Percentiles rank a stretch among this genome's conserved stretches.
Conservation (phyloP, 164 flowering plant genomes). For the Liquidambar formosana region DNA sequence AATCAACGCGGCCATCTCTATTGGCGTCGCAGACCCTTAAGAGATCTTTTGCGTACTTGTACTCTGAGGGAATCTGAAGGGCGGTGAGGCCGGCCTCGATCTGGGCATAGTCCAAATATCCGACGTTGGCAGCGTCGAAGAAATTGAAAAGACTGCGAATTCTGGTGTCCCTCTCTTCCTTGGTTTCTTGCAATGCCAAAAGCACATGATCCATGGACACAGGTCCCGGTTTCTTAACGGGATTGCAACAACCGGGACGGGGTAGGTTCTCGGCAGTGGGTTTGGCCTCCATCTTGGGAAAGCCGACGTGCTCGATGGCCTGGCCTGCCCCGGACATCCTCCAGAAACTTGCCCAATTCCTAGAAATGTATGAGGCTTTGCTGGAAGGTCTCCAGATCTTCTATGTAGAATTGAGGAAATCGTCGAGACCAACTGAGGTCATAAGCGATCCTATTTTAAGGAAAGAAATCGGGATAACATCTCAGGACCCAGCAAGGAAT, state of each 20-base stretch:
- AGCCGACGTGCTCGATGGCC: constrained; percentile 35
- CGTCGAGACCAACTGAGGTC: no score
- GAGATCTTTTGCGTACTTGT: constrained; percentile 88
- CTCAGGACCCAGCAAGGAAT: no score
- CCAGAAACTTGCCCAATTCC: no score
- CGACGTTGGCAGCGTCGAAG: constrained; percentile 62
- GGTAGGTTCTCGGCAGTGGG: background rate
- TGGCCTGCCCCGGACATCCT: constrained; percentile 41
- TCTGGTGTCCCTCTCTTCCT: constrained; percentile 84
- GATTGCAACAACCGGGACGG: constrained; percentile 46
- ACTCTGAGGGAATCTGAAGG: constrained; percentile 76
- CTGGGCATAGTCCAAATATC: constrained; percentile 69
- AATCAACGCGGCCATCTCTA: constrained; percentile 82
- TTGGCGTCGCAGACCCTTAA: constrained; percentile 77
- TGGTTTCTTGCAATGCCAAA: constrained; percentile 70
- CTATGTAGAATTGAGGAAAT: no score
- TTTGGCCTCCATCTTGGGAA: constrained; percentile 19
- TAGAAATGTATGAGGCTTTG: no score
- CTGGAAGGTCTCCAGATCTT: no score
- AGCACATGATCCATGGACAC: constrained; percentile 86
- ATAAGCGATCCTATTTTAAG: no score
- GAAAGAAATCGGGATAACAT: no score
- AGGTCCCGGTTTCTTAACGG: constrained; percentile 66
- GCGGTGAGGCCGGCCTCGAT: constrained; percentile 84
- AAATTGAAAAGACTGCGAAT: constrained; percentile 71